These are phyloP conservation scores for Botrytis elliptica DNA, from an alignment of 2,329 filamentous ascomycete genomes.

Conservation along the genomic window DNA sequence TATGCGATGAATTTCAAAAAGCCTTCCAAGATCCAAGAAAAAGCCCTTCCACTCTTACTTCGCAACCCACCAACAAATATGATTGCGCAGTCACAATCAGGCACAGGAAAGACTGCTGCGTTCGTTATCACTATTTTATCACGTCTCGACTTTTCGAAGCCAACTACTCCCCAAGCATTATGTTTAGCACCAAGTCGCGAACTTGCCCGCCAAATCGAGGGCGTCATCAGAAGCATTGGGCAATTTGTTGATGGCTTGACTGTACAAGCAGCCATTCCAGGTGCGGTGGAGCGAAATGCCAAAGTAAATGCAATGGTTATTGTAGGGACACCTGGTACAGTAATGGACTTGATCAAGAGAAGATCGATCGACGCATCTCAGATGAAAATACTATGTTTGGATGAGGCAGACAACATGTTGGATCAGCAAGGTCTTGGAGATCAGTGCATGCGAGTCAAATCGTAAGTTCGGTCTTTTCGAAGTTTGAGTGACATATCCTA, in stretches of 20 bases:
- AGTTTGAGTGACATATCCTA: slow-evolving; percentile 21
- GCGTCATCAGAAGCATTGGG: slow-evolving; percentile 80
- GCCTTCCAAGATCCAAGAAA: slow-evolving; percentile 97
- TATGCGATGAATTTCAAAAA: slow-evolving; percentile 83
- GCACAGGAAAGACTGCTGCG: slow-evolving; percentile 95
- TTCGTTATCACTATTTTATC: slow-evolving; percentile 91
- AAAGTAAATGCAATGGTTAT: slow-evolving; percentile 75
- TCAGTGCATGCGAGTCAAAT: slow-evolving; percentile 87
- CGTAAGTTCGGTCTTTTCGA: slow-evolving; percentile 52
- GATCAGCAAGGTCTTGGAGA: slow-evolving; percentile 94
- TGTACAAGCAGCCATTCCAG: slow-evolving; percentile 80
- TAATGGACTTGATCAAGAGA: slow-evolving; percentile 80
- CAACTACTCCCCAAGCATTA: slow-evolving; percentile 74
- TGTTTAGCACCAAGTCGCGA: slow-evolving; percentile 91
- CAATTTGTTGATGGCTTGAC: slow-evolving; percentile 74
- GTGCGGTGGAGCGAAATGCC: slow-evolving; percentile 66
- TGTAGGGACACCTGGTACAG: slow-evolving; percentile 91
- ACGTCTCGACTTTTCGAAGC: slow-evolving; percentile 71
- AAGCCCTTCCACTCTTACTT: slow-evolving; percentile 85
- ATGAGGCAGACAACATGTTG: slow-evolving; percentile 98
- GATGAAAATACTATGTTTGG: slow-evolving; percentile 82
- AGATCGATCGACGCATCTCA: slow-evolving; percentile 69
- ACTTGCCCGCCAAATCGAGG: slow-evolving; percentile 89
- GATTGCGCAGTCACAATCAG: slow-evolving; percentile 98
- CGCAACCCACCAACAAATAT: slow-evolving; percentile 85